phyloP scores from a whole-genome alignment of 2,329 filamentous ascomycete genomes.

The Cercospora zeina region DNA sequence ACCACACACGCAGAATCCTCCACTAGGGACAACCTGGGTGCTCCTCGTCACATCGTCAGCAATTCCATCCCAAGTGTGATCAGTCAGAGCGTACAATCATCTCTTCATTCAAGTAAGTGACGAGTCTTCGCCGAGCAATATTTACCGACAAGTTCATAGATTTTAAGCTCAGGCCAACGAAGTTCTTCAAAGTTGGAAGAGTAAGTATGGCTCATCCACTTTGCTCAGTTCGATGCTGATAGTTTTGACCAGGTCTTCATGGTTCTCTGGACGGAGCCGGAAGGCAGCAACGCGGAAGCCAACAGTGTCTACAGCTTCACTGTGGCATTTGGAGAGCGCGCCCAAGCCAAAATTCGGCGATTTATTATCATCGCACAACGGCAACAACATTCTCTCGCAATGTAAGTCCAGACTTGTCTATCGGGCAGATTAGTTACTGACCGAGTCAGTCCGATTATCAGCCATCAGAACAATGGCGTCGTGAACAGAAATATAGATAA shows the following conservation, averaged over 20 bases:
- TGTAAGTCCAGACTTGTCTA: background rate
- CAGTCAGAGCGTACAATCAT: background rate
- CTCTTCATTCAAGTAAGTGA: background rate
- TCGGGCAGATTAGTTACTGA: background rate
- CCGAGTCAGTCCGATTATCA: background rate
- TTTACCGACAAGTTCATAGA: background rate
- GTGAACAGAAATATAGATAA: background rate
- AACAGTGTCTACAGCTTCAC: background rate
- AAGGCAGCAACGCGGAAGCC: background rate
- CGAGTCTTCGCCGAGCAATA: background rate
- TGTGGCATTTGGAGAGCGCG: background rate
- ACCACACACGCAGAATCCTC: background rate
- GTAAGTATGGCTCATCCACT: background rate
- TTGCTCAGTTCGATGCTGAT: background rate
- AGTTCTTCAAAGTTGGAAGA: background rate
- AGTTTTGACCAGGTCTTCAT: background rate
- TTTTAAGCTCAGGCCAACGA: background rate
- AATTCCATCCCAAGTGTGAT: background rate
- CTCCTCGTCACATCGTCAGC: background rate
- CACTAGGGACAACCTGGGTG: background rate
- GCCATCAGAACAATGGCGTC: background rate
- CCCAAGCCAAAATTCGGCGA: background rate
- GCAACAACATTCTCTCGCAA: slow-evolving; percentile 7
- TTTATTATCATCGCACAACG: background rate
- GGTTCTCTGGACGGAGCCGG: slow-evolving; percentile 6